Base-by-base conservation (phyloP, 306 rosid genomes). In the Acmispon strigosus region DNA sequence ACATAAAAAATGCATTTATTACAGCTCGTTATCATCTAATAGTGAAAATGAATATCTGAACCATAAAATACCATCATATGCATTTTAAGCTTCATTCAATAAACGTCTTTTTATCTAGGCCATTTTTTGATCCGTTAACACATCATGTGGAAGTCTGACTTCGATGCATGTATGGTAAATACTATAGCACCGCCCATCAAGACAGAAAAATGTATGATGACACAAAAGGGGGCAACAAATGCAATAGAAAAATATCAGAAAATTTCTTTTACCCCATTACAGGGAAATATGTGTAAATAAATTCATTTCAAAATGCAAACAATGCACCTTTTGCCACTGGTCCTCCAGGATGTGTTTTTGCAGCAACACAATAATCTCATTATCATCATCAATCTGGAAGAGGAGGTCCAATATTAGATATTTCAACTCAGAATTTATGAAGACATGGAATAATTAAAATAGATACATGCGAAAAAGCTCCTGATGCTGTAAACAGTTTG, bases 261-360 rank as follows among this genome's bases (percentile, higher is more conserved):
- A 61, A 53, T 12, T 62, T 64, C 22, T 48, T 55, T 44, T 49
- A 63, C 58, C 42, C 8, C 36, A 14, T 51, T 62, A 44, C 44
- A 44, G 29, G 36, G 19, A 41, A 75, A 51, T 42, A 41, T 17
- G 47, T 3, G 62, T 7, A 69, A 42, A 42, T n/a, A 68, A 62
- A 59, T 12, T 10, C 43, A 7, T 13, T 64, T 15, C 50, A 64
- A 39, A 70, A 36, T 14, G 63, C 20, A 24, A 51, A 49, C 39
- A 10, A 42, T 32, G 55, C 74, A 94, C 99, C 99, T 91, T 89
- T 74, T 83, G 86, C 88, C 86, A 84, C 75, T 91, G 97, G 76
- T 94, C 92, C 73, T 91, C 92, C 62, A 80, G 60, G 63, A 85
- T 77, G 65, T 87, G 91, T 49, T 87, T 83, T 87, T 90, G 90